Percentiles rank a stretch among this genome's conserved stretches.
phyloP scores from a whole-genome alignment of 805 yeast species.

The Yarrowia osloensis region DNA sequence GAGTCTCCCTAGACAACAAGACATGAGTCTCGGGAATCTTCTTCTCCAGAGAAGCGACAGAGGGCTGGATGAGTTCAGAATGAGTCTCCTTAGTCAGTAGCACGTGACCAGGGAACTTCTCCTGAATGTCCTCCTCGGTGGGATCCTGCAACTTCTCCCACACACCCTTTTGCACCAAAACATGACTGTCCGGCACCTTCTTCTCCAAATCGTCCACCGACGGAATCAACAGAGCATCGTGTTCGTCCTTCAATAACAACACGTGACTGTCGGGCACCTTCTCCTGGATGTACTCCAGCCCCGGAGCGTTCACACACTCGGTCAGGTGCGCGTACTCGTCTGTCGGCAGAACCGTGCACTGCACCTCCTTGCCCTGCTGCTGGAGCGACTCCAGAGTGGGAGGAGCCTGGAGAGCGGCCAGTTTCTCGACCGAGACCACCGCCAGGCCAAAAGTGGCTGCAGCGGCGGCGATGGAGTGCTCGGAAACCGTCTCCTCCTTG shows the following conservation, averaged over 20 bases:
- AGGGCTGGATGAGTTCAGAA: too few species aligned
- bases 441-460: conserved; percentile 32
- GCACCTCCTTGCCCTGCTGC: conserved; percentile 36
- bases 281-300: conserved; percentile 34
- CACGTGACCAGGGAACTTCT: conserved; percentile 2
- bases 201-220: not conserved
- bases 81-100: not conserved
- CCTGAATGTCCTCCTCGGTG: not conserved
- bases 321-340: conserved; percentile 35
- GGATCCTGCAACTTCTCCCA: not conserved
- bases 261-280: not conserved
- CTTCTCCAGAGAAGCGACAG: too few species aligned
- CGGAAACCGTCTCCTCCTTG: not conserved
- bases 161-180: not conserved
- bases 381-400: conserved; percentile 40
- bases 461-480: conserved; percentile 2
- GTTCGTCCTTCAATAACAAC: not conserved
- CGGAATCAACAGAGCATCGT: conserved; percentile 2
- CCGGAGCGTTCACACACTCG: conserved; percentile 33
- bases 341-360: conserved; percentile 34
- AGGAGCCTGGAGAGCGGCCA: conserved; percentile 23
- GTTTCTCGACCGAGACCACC: conserved; percentile 32
- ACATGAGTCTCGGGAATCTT: too few species aligned
- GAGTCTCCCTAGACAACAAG: too few species aligned
- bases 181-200: not conserved